These are phyloP conservation scores for Aspergillus campestris DNA, from an alignment of 495 filamentous ascomycete genomes.

Conservation along the genomic window DNA sequence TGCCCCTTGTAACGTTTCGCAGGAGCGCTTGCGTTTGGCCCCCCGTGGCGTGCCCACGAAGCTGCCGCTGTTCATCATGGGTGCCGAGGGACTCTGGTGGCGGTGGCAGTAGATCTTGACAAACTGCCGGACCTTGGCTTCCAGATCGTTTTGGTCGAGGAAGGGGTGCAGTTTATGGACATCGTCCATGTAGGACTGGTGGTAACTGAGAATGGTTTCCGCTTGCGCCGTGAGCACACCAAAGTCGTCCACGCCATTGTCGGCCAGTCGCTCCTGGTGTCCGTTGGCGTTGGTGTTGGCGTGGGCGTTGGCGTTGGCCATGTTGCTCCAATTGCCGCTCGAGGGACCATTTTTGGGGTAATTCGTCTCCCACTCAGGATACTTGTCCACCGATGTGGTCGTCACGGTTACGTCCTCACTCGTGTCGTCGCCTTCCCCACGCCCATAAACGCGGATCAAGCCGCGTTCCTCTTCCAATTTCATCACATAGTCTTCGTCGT, in stretches of 20 bases:
- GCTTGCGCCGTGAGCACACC: slow-evolving; percentile 57
- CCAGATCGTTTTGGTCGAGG: slow-evolving; percentile 47
- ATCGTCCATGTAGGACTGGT: slow-evolving; percentile 64
- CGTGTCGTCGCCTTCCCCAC: slow-evolving; percentile 61
- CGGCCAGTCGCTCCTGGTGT: slow-evolving; percentile 6
- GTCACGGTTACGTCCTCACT: slow-evolving; percentile 23
- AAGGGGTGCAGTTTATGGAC: slow-evolving; percentile 91
- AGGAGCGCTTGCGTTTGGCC: slow-evolving; percentile 39
- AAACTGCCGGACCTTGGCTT: slow-evolving; percentile 45
- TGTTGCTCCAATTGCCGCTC: slow-evolving; percentile 26
- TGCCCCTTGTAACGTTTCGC: slow-evolving; percentile 20
- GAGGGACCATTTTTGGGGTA: slow-evolving; percentile 17
- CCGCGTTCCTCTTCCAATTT: slow-evolving; percentile 68
- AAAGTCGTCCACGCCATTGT: slow-evolving; percentile 48
- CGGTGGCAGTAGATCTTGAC: slow-evolving; percentile 30
- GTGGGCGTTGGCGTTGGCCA: neutral
- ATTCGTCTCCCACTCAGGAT: slow-evolving; percentile 18
- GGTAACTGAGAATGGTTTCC: slow-evolving; percentile 52
- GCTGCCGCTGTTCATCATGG: slow-evolving; percentile 7
- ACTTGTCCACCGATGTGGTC: slow-evolving; percentile 6
- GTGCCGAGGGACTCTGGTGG: slow-evolving; percentile 12
- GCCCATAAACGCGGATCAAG: slow-evolving; percentile 64
- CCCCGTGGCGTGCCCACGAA: slow-evolving; percentile 17
- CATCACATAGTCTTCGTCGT: slow-evolving; percentile 59
- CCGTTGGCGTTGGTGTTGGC: slow-evolving; percentile 2